phyloP scores from a whole-genome alignment of 345 rosid species.

The Melaleuca quinquenervia region DNA sequence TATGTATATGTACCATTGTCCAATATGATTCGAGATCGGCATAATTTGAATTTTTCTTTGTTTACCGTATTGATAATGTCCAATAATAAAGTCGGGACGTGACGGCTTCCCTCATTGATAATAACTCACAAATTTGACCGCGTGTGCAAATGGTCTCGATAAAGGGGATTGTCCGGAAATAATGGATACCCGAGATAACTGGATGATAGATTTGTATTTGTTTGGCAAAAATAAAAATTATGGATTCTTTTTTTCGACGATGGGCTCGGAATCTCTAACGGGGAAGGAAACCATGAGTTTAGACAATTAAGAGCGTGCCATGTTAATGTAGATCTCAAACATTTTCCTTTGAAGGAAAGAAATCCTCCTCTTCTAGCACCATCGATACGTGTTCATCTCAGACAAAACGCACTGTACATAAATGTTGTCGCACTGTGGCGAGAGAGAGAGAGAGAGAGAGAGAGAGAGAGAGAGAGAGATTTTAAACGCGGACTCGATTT shows the following conservation, averaged over 20 bases:
- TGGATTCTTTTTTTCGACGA: no score
- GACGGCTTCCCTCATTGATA: rapidly evolving
- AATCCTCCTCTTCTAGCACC: neutral
- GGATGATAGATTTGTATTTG: no score
- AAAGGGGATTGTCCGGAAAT: no score
- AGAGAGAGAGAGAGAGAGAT: neutral
- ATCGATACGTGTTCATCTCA: neutral
- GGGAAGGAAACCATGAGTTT: neutral
- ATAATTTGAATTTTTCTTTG: neutral
- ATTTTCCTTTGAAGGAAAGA: neutral
- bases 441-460: neutral
- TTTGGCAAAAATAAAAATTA: no score
- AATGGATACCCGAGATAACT: no score
- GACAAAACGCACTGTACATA: neutral
- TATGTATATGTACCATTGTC: neutral
- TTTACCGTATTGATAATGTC: neutral
- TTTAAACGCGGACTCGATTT: neutral
- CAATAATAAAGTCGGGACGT: rapidly evolving
- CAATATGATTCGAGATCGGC: neutral
- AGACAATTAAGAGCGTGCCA: neutral
- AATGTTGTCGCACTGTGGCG: rapidly evolving
- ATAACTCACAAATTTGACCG: neutral
- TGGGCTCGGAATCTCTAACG: neutral
- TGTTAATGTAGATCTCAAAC: neutral
- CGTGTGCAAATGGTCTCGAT: no score